Evolutionary conservation across 169 alveolate species (phyloP).

Genomic region (Cyclospora cayetanensis): DNA sequence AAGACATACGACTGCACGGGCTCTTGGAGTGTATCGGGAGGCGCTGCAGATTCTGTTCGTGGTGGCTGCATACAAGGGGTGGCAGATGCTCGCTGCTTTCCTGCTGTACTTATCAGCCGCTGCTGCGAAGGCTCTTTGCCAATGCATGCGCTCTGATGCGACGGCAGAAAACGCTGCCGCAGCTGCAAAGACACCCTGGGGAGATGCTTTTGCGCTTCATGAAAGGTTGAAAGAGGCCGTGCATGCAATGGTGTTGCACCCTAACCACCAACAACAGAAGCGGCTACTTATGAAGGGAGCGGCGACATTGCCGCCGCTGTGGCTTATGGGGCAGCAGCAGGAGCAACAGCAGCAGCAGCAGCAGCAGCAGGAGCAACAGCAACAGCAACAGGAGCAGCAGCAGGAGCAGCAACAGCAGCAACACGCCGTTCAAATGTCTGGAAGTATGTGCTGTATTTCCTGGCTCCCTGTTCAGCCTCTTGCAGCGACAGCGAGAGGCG

Average conservation of each 20-base stretch:
- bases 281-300: neutral
- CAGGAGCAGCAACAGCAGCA: neutral
- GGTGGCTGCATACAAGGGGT: too few species aligned
- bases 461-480: constrained; percentile 82
- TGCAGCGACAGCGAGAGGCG: constrained; percentile 78
- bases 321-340: neutral
- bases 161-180: neutral
- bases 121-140: too few species aligned
- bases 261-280: neutral
- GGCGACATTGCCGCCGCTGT: neutral
- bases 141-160: neutral
- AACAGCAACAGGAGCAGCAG: neutral
- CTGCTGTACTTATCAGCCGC: too few species aligned
- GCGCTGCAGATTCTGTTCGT: too few species aligned
- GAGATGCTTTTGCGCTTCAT: too few species aligned
- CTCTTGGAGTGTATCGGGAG: too few species aligned
- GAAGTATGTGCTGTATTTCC: constrained; percentile 85
- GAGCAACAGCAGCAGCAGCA: constrained; percentile 15
- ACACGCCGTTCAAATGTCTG: constrained; percentile 82
- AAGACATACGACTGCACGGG: too few species aligned
- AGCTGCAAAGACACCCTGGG: neutral
- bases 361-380: neutral
- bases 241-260: neutral
- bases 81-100: too few species aligned
- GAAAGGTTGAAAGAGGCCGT: too few species aligned